Base-by-base conservation (phyloP, 75 land plant species). In the Cunninghamia lanceolata region DNA sequence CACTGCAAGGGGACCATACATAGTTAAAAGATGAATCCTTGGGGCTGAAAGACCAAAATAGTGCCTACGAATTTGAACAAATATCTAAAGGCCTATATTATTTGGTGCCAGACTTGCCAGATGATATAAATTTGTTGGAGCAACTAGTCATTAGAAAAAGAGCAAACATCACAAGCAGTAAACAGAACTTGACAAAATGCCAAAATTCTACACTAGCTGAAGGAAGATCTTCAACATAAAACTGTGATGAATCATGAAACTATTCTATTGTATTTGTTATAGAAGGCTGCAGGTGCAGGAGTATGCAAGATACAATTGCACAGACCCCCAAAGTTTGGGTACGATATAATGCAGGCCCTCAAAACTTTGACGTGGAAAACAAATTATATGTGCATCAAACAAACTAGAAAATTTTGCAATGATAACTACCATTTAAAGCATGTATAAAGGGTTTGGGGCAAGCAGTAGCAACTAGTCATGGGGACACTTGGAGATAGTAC, bases 1-100 rank as follows among this genome's bases (percentile, higher is more conserved):
- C 99, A 90, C 99, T 98, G 98, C 92, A 90, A 87, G 17, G 42
- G 59, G 1, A 34, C 10, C 42, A 1, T 13, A 82, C 19, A 52
- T 21, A 4, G 71, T 73, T 73, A 34, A 84, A 36, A 85, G 17
- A 35, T 85, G 36, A 40, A 25, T 82, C 47, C 81, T 78, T 39
- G 21, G 81, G 7, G 15, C 14, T 25, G 13, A 82, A 15, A 82
- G 16, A 82, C 35, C 30, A 40, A 40, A 46, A 40, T 13, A 42
- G 10, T 82, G n/a, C 32, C 40, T 9, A 25, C 4, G 0, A 2
- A 42, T 82, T 21, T 10, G 35, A 39, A 15, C 46, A 40, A 40
- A 21, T 36, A 43, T 40, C 45, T 82, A 3, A 6, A 40, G 10
- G 40, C 30, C 30, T 36, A 38, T 78, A 78, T 82, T 25, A 82